Evolutionary conservation across 2,329 filamentous ascomycete species (phyloP).

Genomic region (Lachnellula arida): DNA sequence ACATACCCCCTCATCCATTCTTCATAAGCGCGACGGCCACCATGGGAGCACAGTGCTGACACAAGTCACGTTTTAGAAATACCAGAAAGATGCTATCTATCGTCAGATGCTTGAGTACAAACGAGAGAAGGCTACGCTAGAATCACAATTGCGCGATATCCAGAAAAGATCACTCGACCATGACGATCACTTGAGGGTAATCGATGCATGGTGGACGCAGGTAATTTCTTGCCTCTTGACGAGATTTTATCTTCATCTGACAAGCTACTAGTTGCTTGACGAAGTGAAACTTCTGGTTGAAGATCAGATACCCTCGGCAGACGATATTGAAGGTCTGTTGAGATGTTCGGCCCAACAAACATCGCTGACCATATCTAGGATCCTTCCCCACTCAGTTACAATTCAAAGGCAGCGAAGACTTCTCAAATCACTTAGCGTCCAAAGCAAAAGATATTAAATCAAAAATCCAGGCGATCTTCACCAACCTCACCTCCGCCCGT

Average conservation of each 20-base stretch:
- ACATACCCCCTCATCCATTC: conserved; percentile 9
- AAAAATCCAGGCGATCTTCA: conserved; percentile 66
- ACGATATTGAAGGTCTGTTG: conserved; percentile 36
- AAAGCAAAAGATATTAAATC: conserved; percentile 73
- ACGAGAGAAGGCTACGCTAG: conserved; percentile 76
- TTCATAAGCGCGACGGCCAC: conserved; percentile 5
- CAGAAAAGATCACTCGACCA: conserved; percentile 75
- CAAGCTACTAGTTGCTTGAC: conserved; percentile 49
- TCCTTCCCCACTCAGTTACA: conserved; percentile 54
- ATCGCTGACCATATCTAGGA: conserved; percentile 37
- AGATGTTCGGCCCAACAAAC: conserved; percentile 14
- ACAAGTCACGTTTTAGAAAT: conserved; percentile 53
- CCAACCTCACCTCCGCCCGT: conserved; percentile 46
- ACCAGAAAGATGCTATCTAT: conserved; percentile 93
- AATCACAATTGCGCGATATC: conserved; percentile 75
- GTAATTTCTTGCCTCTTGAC: conserved; percentile 45
- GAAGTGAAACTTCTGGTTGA: conserved; percentile 58
- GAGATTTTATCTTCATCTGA: conserved; percentile 11
- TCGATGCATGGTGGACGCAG: conserved; percentile 94
- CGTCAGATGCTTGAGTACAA: conserved; percentile 99
- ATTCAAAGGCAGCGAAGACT: conserved; percentile 63
- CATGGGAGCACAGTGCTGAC: conserved; percentile 33
- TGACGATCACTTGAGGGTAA: conserved; percentile 85
- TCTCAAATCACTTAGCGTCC: conserved; percentile 74
- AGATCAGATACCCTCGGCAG: conserved; percentile 41